Conservation (phyloP, 2,329 filamentous ascomycete species). For the Colletotrichum cuscutae region DNA sequence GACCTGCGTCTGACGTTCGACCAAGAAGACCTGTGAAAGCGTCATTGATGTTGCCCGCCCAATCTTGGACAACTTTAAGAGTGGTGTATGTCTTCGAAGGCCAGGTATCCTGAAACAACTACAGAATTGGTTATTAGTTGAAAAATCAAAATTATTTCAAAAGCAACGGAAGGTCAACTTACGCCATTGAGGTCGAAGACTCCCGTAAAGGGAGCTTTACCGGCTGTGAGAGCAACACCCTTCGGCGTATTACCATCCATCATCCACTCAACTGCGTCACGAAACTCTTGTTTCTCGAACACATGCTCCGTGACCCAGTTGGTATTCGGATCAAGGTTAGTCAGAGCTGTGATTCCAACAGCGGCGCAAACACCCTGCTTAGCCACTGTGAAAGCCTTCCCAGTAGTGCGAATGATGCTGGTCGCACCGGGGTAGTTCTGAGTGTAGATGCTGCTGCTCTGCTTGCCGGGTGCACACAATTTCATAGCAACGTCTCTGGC, state of each 20-base stretch:
- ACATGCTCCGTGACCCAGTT: background rate
- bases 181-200: background rate
- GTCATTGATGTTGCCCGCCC: background rate
- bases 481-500: background rate
- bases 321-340: background rate
- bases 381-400: background rate
- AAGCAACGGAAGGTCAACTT: background rate
- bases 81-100: background rate
- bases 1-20: background rate
- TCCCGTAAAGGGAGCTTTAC: background rate
- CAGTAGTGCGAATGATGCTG: background rate
- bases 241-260: background rate
- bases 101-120: background rate
- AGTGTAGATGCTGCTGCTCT: background rate
- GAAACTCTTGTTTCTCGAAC: background rate
- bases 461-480: background rate
- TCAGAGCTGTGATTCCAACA: background rate
- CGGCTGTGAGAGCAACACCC: background rate
- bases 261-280: background rate
- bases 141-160: background rate
- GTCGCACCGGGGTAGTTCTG: background rate
- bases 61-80: background rate
- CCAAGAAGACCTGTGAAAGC: background rate
- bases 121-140: background rate
- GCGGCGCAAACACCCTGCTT: background rate